Evolutionary conservation across 352 stramenopile species (phyloP), one percentile per base, ranked within the genome.

Genomic region (Globisporangium acanthophoron): DNA sequence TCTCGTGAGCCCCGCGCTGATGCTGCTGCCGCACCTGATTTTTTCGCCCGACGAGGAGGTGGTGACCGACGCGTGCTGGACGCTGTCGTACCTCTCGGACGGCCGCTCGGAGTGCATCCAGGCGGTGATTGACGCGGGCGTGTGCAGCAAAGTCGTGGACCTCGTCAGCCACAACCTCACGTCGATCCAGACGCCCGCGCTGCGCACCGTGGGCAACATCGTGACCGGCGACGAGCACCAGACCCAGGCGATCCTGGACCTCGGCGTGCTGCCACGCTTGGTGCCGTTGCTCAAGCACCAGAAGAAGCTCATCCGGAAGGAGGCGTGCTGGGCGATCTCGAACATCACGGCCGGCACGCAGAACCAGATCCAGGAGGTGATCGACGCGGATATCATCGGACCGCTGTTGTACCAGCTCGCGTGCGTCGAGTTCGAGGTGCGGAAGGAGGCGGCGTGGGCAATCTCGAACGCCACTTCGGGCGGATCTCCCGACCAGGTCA

Each of bases 311-410:
- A 99, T 99, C 67, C 85, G 96, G 61, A 99, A 99, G 74, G 97
- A 99, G 74, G 96, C 97, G 3, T 99, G 96, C 80, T 99, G 97
- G 97, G 99, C 97, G 31, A 94, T 99, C 59, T 99, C 96, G 29
- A 99, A 99, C 78, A 99, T 99, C 72, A 99, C 97, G 27, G 97
- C 97, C 5, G 97, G 97, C 49, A 99, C 97, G 80, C 93, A 98
- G 76, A 90, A 98, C 63, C 97, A 99, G 83, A 99, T 99, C 58
- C 94, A 99, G 71, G 89, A 87, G 35, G 97, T 99, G 44, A 95
- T 99, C 60, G 93, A 99, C 52, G 92, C 90, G 44, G 96, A 98
- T 56, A 98, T 99, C 69, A 97, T 99, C 62, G 96, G 94, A 41
- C 91, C 96, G 50, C 74, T 99, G 51, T 98, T 99, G 69, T 79